These are phyloP conservation scores for Hepatocystis sp. DNA, from an alignment of 169 alveolate genomes.

Conservation along the genomic window DNA sequence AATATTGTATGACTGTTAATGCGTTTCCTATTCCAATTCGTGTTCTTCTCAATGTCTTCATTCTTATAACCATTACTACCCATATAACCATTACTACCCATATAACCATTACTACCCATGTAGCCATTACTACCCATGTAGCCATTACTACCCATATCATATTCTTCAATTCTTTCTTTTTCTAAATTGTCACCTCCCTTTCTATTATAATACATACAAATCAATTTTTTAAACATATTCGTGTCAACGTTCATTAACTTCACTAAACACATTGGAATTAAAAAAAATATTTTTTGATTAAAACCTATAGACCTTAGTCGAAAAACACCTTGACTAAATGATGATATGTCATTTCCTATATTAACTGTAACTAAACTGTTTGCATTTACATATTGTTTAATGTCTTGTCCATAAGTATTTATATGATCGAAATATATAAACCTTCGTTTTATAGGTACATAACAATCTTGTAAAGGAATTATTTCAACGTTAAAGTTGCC, in stretches of 20 bases:
- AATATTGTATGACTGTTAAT: no score
- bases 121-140: background rate
- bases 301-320: slow-evolving; percentile 91
- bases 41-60: background rate
- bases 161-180: background rate
- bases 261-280: slow-evolving; percentile 86
- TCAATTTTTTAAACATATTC: slow-evolving; percentile 25
- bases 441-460: slow-evolving; percentile 88
- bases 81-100: background rate
- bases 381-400: slow-evolving; percentile 92
- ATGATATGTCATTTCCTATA: slow-evolving; percentile 92
- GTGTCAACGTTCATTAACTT: slow-evolving; percentile 81
- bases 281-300: slow-evolving; percentile 87
- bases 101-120: background rate
- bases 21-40: background rate
- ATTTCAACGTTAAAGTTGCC: slow-evolving; percentile 79
- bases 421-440: slow-evolving; percentile 94
- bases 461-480: slow-evolving; percentile 88
- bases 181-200: background rate
- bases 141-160: background rate
- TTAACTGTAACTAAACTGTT: slow-evolving; percentile 88
- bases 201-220: background rate
- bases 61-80: background rate
- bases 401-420: slow-evolving; percentile 94
- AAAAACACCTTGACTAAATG: slow-evolving; percentile 94